Conservation (phyloP, 2,329 filamentous ascomycete genomes). For the Coleophoma crateriformis region DNA sequence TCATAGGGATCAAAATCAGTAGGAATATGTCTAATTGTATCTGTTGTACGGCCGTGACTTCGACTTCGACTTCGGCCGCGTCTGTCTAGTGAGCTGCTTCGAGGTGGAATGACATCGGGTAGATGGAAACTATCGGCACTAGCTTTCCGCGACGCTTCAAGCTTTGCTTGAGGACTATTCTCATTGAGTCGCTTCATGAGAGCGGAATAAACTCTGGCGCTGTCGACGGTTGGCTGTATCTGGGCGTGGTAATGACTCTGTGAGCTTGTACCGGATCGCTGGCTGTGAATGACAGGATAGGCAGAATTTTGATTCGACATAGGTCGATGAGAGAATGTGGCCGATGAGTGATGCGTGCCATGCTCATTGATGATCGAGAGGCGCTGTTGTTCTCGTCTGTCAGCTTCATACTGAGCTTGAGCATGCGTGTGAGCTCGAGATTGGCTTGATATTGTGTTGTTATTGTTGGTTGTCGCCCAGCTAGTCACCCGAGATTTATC, state of each 20-base stretch:
- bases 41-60: slow-evolving; percentile 6
- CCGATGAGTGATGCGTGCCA: slow-evolving; percentile 36
- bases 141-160: slow-evolving; percentile 10
- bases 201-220: slow-evolving; percentile 56
- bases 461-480: slow-evolving; percentile 61
- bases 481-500: slow-evolving; percentile 65
- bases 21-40: slow-evolving; percentile 19
- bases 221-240: slow-evolving; percentile 36
- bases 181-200: slow-evolving; percentile 51
- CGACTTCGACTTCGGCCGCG: not conserved
- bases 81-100: slow-evolving; percentile 12
- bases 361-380: slow-evolving; percentile 61
- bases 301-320: slow-evolving; percentile 21
- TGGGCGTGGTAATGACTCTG: slow-evolving; percentile 5
- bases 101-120: slow-evolving; percentile 3
- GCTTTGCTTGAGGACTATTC: slow-evolving; percentile 25
- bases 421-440: slow-evolving; percentile 22
- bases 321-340: slow-evolving; percentile 25
- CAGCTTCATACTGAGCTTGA: slow-evolving; percentile 5
- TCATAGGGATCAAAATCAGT: slow-evolving; percentile 1
- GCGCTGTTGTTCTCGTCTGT: slow-evolving; percentile 46
- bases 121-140: slow-evolving; percentile 12
- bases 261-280: slow-evolving; percentile 9
- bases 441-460: slow-evolving; percentile 43
- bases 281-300: slow-evolving; percentile 13